Percentiles rank a stretch among this genome's conserved stretches.
These are phyloP conservation scores for Psilocybe sp. DNA, from an alignment of 768 basidiomycete genomes.

Conservation along the genomic window DNA sequence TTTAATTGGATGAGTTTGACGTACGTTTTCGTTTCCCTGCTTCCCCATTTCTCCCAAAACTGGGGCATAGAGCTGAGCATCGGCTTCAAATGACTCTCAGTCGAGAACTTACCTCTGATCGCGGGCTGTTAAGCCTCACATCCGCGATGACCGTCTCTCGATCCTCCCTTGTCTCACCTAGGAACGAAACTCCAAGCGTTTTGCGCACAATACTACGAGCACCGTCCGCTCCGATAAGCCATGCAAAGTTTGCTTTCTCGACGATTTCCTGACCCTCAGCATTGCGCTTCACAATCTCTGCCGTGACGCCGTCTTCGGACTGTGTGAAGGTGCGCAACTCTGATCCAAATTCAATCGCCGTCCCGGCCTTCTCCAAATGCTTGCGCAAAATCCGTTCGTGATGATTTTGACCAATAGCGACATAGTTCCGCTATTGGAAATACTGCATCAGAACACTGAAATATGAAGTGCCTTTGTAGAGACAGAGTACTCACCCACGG, in stretches of 20 bases:
- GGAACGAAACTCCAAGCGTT: constrained; percentile 32
- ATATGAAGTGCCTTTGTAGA: constrained; percentile 25
- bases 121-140: constrained; percentile 35
- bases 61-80: neutral
- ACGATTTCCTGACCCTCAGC: constrained; percentile 10
- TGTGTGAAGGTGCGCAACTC: constrained; percentile 42
- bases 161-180: constrained; percentile 36
- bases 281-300: constrained; percentile 25
- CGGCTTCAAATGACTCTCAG: neutral
- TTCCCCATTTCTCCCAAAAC: constrained; percentile 11
- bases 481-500: constrained; percentile 37
- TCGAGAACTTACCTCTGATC: constrained; percentile 26
- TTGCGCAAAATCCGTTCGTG: constrained; percentile 33
- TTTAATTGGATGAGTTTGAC: too few relatives aligned
- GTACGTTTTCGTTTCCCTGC: too few relatives aligned
- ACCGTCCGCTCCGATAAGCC: constrained; percentile 43
- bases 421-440: neutral
- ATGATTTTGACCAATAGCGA: constrained; percentile 27
- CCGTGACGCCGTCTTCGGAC: constrained; percentile 29
- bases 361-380: constrained; percentile 26
- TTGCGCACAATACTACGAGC: constrained; percentile 41
- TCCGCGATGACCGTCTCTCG: constrained; percentile 35
- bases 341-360: constrained; percentile 37
- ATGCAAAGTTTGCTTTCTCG: constrained; percentile 29
- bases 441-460: neutral